Percentiles rank a stretch among this genome's conserved stretches.
These are phyloP conservation scores for Mycena belliarum DNA, from an alignment of 768 basidiomycete species.

Conservation along the genomic window DNA sequence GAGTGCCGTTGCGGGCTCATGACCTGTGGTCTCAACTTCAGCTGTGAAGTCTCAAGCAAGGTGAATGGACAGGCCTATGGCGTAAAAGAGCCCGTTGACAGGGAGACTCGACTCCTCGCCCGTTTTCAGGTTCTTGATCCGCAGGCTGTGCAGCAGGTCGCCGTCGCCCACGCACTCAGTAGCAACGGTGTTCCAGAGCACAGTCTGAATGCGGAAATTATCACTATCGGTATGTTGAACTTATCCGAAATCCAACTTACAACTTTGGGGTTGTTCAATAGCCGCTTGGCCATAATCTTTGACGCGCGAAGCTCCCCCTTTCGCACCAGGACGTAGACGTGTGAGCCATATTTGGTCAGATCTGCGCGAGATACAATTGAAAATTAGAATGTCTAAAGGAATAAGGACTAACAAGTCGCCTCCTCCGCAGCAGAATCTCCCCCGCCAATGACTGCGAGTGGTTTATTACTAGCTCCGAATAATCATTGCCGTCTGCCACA, in stretches of 20 bases:
- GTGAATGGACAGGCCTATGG: slow-evolving; percentile 57
- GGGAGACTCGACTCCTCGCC: slow-evolving; percentile 81
- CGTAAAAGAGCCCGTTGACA: slow-evolving; percentile 94
- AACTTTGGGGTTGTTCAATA: slow-evolving; percentile 88
- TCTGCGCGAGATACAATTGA: slow-evolving; percentile 35
- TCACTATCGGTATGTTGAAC: too few relatives aligned
- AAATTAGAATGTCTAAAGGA: neutral
- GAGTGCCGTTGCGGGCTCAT: slow-evolving; percentile 89
- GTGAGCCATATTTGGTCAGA: slow-evolving; percentile 93
- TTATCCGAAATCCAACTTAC: too few relatives aligned
- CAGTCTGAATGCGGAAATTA: slow-evolving; percentile 45
- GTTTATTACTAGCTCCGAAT: slow-evolving; percentile 73
- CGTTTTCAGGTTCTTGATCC: slow-evolving; percentile 79
- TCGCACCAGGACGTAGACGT: slow-evolving; percentile 95
- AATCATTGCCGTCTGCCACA: neutral
- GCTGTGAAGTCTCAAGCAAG: too few relatives aligned
- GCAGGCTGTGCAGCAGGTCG: slow-evolving; percentile 83
- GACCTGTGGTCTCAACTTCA: slow-evolving; percentile 44
- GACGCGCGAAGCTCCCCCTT: slow-evolving; percentile 91
- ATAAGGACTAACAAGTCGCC: slow-evolving; percentile 78
- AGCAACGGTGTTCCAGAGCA: slow-evolving; percentile 93
- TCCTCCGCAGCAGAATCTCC: slow-evolving; percentile 99
- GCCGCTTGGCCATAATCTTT: slow-evolving; percentile 97
- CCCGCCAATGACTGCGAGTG: slow-evolving; percentile 95
- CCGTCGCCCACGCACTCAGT: slow-evolving; percentile 94